Percentiles rank a stretch among this genome's conserved stretches.
These are phyloP conservation scores for Pseudopediastrum boryanum DNA, from an alignment of 139 green algal genomes.

Conservation along the genomic window DNA sequence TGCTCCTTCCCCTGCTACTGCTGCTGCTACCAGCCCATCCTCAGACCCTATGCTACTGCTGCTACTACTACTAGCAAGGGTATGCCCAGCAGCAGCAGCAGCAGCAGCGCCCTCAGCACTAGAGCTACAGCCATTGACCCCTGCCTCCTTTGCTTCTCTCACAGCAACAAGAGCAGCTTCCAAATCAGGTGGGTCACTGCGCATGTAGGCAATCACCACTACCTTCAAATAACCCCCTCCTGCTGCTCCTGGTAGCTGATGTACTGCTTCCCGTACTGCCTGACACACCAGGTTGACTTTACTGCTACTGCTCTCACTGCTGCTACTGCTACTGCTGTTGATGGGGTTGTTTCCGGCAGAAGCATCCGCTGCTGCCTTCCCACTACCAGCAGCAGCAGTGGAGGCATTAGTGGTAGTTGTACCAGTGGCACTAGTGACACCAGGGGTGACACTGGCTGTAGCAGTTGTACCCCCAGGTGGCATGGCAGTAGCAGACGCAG, in stretches of 20 bases:
- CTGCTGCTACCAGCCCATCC: neutral
- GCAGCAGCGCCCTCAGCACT: too few relatives aligned
- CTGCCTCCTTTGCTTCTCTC: conserved; percentile 65
- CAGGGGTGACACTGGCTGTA: neutral
- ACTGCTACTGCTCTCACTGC: conserved; percentile 1
- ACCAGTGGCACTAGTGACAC: too few relatives aligned
- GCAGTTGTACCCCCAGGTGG: neutral
- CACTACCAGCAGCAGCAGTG: too few relatives aligned
- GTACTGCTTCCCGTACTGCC: conserved; percentile 47
- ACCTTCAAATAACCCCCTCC: conserved; percentile 54
- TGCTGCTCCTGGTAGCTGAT: conserved; percentile 18
- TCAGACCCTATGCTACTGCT: neutral
- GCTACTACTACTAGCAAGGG: conserved; percentile 2
- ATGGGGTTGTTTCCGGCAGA: neutral
- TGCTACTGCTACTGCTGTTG: conserved; percentile 9
- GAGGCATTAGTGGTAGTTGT: too few relatives aligned
- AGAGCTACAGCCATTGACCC: too few relatives aligned
- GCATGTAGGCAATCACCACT: conserved; percentile 63
- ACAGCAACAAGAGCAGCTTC: conserved; percentile 75
- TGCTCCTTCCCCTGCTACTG: neutral
- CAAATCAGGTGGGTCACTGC: conserved; percentile 67
- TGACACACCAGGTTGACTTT: conserved; percentile 62
- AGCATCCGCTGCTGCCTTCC: neutral
- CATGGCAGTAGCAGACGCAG: neutral
- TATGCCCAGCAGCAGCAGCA: too few relatives aligned